Percentiles rank a stretch among this genome's conserved stretches.
Conservation (phyloP, 2,329 filamentous ascomycete species). For the Aspergillus sp. region DNA sequence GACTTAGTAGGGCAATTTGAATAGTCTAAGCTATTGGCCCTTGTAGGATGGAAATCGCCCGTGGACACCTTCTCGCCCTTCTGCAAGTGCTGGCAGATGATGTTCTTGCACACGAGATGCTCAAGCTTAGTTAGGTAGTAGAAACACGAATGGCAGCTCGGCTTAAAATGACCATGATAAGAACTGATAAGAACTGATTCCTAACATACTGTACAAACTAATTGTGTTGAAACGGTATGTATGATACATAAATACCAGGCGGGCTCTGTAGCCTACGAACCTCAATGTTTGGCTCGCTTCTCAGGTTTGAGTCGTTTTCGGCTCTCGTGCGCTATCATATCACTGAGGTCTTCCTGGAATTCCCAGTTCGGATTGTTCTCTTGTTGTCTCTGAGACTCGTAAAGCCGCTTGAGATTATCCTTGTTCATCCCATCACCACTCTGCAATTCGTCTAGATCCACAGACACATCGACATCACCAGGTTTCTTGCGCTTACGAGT, state of each 20-base stretch:
- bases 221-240: too few relatives aligned
- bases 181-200: too few relatives aligned
- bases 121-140: too few relatives aligned
- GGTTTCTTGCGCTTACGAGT: conserved; percentile 89
- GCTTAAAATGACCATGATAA: too few relatives aligned
- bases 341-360: conserved; percentile 86
- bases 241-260: background rate
- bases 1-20: too few relatives aligned
- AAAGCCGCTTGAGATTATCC: conserved; percentile 78
- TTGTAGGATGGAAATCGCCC: too few relatives aligned
- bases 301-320: conserved; percentile 90
- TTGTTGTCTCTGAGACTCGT: conserved; percentile 71
- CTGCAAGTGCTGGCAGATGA: too few relatives aligned
- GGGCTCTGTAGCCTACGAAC: background rate
- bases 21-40: too few relatives aligned
- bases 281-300: conserved; percentile 50
- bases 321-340: conserved; percentile 94
- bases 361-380: conserved; percentile 72
- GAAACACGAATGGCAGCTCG: too few relatives aligned
- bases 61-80: too few relatives aligned
- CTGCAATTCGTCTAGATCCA: conserved; percentile 81
- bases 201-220: too few relatives aligned
- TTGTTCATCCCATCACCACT: conserved; percentile 78
- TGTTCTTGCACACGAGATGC: too few relatives aligned
- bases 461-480: conserved; percentile 89